Conservation (phyloP, 768 basidiomycete genomes). For the Tubosaeta sp. region DNA sequence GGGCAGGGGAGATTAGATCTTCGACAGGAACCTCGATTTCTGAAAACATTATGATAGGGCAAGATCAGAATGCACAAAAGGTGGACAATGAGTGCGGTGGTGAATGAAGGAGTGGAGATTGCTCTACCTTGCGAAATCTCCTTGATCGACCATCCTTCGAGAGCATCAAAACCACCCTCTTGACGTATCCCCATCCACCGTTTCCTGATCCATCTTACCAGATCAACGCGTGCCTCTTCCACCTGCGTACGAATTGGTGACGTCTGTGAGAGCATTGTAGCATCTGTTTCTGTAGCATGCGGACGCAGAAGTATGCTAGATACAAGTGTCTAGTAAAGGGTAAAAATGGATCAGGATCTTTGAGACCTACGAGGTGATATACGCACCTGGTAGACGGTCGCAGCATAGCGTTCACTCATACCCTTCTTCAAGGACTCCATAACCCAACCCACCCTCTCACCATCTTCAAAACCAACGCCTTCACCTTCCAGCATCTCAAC, state of each 20-base stretch:
- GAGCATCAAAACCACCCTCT: conserved; percentile 71
- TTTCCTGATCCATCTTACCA: conserved; percentile 62
- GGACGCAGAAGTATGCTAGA: conserved; percentile 67
- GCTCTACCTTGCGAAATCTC: conserved; percentile 55
- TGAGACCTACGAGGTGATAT: neutral
- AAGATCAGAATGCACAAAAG: neutral
- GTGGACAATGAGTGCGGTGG: neutral
- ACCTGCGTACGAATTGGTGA: conserved; percentile 69
- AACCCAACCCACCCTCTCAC: conserved; percentile 72
- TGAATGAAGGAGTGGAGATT: neutral
- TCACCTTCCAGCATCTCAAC: conserved; percentile 68
- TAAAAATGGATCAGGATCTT: neutral
- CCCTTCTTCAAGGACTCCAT: conserved; percentile 64
- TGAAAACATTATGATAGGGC: conserved; percentile 24
- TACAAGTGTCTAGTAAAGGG: conserved; percentile 54
- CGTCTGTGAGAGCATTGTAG: conserved; percentile 63
- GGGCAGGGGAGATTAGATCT: conserved; percentile 57
- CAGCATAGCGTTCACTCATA: conserved; percentile 61
- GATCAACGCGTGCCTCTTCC: conserved; percentile 54
- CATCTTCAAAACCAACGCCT: conserved; percentile 71
- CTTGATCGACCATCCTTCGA: conserved; percentile 87
- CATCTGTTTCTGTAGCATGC: conserved; percentile 52
- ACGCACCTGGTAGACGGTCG: conserved; percentile 71
- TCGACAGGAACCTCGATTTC: conserved; percentile 79
- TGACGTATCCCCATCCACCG: conserved; percentile 74